Conservation (phyloP, 2,329 filamentous ascomycete species). For the Capronia coronata region DNA sequence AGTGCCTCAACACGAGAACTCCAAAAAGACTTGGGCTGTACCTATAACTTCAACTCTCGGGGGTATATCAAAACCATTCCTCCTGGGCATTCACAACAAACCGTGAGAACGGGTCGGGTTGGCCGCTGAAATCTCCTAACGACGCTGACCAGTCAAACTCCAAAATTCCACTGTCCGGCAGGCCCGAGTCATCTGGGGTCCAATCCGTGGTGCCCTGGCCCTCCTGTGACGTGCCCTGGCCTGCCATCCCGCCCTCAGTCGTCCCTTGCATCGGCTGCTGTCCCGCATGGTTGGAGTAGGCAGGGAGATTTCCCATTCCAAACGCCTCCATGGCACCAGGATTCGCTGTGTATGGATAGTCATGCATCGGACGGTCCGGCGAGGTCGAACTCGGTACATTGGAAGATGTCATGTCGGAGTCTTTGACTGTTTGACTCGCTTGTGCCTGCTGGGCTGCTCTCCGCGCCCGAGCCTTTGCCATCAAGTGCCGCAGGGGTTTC, state of each 20-base stretch:
- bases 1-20: too few species aligned
- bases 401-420: slow-evolving; percentile 2
- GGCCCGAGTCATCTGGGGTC: slow-evolving; percentile 8
- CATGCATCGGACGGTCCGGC: slow-evolving; percentile 14
- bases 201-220: slow-evolving; percentile 1
- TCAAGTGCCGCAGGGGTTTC: slow-evolving; percentile 56
- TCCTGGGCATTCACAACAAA: slow-evolving; percentile 20
- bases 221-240: slow-evolving; percentile 2
- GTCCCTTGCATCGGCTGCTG: background rate
- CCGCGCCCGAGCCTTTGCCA: slow-evolving; percentile 52
- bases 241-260: background rate
- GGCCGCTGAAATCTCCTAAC: slow-evolving; percentile 13
- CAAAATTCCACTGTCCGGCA: slow-evolving; percentile 9
- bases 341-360: slow-evolving; percentile 12
- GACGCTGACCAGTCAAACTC: slow-evolving; percentile 21
- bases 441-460: slow-evolving; percentile 44
- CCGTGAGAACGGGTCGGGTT: slow-evolving; percentile 14
- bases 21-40: too few species aligned
- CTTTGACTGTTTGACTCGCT: slow-evolving; percentile 8
- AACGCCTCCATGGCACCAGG: slow-evolving; percentile 16
- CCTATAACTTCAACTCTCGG: background rate
- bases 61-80: slow-evolving; percentile 20
- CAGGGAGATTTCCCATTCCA: slow-evolving; percentile 1
- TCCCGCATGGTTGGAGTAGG: background rate
- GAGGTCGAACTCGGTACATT: slow-evolving; percentile 10